Evolutionary conservation across 1,284 basidiomycete species (phyloP).

Genomic region (Pterula multifida): DNA sequence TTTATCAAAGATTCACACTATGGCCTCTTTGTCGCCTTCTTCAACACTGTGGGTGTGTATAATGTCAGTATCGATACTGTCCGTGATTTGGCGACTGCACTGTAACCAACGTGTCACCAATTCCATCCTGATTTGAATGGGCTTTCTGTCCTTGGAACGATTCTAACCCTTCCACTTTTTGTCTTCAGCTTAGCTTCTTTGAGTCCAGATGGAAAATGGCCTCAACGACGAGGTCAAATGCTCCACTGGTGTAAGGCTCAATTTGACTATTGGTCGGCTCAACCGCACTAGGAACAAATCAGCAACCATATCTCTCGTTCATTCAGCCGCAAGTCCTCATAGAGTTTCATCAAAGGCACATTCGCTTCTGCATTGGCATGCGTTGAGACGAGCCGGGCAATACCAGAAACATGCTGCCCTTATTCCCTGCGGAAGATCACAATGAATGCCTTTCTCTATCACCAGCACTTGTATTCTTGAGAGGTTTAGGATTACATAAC

Average conservation of each 20-base stretch:
- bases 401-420: too few species aligned
- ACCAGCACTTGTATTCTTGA: too few species aligned
- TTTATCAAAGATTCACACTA: too few species aligned
- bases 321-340: slow-evolving; percentile 34
- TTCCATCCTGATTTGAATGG: background rate
- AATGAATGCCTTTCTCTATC: too few species aligned
- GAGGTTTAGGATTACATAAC: too few species aligned
- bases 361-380: too few species aligned
- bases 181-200: background rate
- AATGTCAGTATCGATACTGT: background rate
- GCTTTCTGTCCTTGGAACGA: background rate
- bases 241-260: slow-evolving; percentile 29
- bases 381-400: too few species aligned
- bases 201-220: slow-evolving; percentile 30
- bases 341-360: slow-evolving; percentile 21
- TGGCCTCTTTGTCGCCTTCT: too few species aligned
- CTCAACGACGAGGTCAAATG: slow-evolving; percentile 32
- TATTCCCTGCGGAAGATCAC: too few species aligned
- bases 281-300: slow-evolving; percentile 48
- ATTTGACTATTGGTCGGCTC: slow-evolving; percentile 57
- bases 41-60: too few species aligned
- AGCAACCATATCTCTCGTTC: slow-evolving; percentile 30
- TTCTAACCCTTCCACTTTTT: background rate
- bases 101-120: background rate
- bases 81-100: background rate